Evolutionary conservation across 495 filamentous ascomycete species (phyloP).

Genomic region (Cudoniella acicularis): DNA sequence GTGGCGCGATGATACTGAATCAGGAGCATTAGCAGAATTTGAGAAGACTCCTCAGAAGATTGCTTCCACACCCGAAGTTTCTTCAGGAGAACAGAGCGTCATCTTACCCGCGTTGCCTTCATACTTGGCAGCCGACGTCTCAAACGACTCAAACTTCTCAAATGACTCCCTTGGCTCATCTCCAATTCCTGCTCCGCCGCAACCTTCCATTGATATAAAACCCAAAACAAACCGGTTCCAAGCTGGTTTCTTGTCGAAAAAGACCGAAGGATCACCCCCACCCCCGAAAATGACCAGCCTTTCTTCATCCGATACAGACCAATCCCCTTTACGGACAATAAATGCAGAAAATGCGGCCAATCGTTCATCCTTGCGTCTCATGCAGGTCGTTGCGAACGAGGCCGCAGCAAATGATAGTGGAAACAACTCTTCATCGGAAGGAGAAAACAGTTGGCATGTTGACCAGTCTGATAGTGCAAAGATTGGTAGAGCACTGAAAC

Average conservation of each 20-base stretch:
- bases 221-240: slow-evolving; percentile 80
- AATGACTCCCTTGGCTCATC: slow-evolving; percentile 51
- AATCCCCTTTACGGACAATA: slow-evolving; percentile 64
- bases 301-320: slow-evolving; percentile 58
- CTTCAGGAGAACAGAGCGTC: slow-evolving; percentile 45
- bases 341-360: slow-evolving; percentile 56
- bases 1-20: slow-evolving; percentile 90
- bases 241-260: slow-evolving; percentile 82
- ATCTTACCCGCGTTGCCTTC: slow-evolving; percentile 34
- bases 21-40: slow-evolving; percentile 78
- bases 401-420: slow-evolving; percentile 46
- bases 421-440: slow-evolving; percentile 38
- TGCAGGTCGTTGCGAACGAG: slow-evolving; percentile 44
- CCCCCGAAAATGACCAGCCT: slow-evolving; percentile 58
- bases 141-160: slow-evolving; percentile 37
- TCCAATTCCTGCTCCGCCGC: slow-evolving; percentile 45
- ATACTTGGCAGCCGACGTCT: slow-evolving; percentile 33
- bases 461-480: slow-evolving; percentile 51
- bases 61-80: slow-evolving; percentile 44
- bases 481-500: slow-evolving; percentile 62
- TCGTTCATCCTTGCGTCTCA: slow-evolving; percentile 45
- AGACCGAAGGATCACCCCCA: slow-evolving; percentile 56
- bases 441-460: slow-evolving; percentile 35
- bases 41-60: slow-evolving; percentile 78
- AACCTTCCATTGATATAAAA: slow-evolving; percentile 44